A percentile compares a stretch with the other conserved stretches of the same genome.
phyloP scores from a whole-genome alignment of 2,329 filamentous ascomycete genomes.

The Camptophora hylomeconis region DNA sequence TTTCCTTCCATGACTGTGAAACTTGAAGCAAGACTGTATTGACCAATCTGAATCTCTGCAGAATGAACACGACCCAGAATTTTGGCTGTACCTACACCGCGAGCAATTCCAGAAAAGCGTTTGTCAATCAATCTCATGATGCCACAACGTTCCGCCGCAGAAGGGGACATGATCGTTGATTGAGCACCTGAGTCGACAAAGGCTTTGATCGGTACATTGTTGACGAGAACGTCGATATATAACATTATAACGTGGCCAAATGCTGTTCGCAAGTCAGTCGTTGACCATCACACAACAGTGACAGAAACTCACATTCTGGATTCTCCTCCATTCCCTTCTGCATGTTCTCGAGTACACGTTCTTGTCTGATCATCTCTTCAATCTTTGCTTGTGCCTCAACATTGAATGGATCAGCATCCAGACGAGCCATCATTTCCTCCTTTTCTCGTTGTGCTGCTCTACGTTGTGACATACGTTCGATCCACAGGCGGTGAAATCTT shows the following conservation, averaged over 20 bases:
- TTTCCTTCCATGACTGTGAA: conserved; percentile 99
- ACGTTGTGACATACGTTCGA: conserved; percentile 55
- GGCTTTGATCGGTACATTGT: conserved; percentile 81
- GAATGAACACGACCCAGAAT: conserved; percentile 93
- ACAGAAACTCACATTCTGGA: conserved; percentile 61
- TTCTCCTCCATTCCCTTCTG: conserved; percentile 96
- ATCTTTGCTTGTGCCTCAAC: conserved; percentile 82
- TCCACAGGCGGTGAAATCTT: conserved; percentile 62
- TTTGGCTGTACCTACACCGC: conserved; percentile 83
- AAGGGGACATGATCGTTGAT: conserved; percentile 96
- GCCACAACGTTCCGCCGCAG: conserved; percentile 78
- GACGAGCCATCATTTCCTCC: conserved; percentile 65
- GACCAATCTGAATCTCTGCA: conserved; percentile 86
- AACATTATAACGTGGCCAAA: conserved; percentile 94
- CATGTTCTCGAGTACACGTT: conserved; percentile 86
- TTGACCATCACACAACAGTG: conserved; percentile 1
- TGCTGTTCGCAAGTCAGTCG: conserved; percentile 1
- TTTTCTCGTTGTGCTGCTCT: conserved; percentile 62
- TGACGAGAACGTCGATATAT: conserved; percentile 91
- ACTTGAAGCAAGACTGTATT: conserved; percentile 75
- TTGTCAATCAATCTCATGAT: conserved; percentile 94
- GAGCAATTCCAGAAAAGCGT: conserved; percentile 81
- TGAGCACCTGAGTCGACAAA: conserved; percentile 96
- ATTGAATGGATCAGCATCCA: conserved; percentile 93
- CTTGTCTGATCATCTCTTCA: conserved; percentile 92